Conservation (phyloP, 202 grass and related monocot genomes). For the Setaria viridis region DNA sequence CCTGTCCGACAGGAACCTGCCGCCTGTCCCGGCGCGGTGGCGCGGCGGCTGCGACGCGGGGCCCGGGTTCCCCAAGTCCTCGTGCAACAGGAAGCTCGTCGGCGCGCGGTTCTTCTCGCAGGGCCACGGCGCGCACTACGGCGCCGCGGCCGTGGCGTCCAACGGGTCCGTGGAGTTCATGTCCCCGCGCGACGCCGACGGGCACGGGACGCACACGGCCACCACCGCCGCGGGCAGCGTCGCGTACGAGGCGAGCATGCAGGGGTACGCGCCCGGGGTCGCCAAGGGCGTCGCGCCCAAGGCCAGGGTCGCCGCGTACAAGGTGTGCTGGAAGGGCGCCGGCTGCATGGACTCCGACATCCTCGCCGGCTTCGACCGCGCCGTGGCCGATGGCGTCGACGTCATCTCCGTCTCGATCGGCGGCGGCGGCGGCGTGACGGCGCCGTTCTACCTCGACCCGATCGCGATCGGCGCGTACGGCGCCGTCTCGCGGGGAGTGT, state of each 20-base stretch:
- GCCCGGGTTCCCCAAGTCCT: slow-evolving; percentile 54
- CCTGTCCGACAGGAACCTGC: slow-evolving; percentile 79
- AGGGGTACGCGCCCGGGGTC: slow-evolving; percentile 73
- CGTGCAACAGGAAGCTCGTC: slow-evolving; percentile 87
- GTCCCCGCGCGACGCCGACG: slow-evolving; percentile 90
- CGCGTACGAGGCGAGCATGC: slow-evolving; percentile 77
- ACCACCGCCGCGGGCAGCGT: slow-evolving; percentile 90
- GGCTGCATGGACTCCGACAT: slow-evolving; percentile 98
- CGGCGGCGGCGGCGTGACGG: slow-evolving; percentile 66
- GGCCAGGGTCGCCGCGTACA: slow-evolving; percentile 85
- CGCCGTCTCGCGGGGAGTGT: slow-evolving; percentile 70
- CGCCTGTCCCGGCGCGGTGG: slow-evolving; percentile 73
- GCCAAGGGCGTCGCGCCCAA: slow-evolving; percentile 97
- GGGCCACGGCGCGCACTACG: slow-evolving; percentile 74
- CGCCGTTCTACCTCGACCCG: slow-evolving; percentile 90
- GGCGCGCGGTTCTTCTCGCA: slow-evolving; percentile 88
- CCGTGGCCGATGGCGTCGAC: slow-evolving; percentile 87
- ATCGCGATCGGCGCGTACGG: slow-evolving; percentile 88
- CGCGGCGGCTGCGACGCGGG: slow-evolving; percentile 82
- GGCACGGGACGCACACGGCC: slow-evolving; percentile 87
- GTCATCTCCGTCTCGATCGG: slow-evolving; percentile 95
- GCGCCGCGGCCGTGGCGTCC: slow-evolving; percentile 35
- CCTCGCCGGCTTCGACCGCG: slow-evolving; percentile 90
- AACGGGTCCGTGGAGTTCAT: slow-evolving; percentile 80
- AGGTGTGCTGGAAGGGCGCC: slow-evolving; percentile 92